These are phyloP conservation scores for Diplodia sapinea DNA, from an alignment of 2,329 filamentous ascomycete genomes.

Conservation along the genomic window DNA sequence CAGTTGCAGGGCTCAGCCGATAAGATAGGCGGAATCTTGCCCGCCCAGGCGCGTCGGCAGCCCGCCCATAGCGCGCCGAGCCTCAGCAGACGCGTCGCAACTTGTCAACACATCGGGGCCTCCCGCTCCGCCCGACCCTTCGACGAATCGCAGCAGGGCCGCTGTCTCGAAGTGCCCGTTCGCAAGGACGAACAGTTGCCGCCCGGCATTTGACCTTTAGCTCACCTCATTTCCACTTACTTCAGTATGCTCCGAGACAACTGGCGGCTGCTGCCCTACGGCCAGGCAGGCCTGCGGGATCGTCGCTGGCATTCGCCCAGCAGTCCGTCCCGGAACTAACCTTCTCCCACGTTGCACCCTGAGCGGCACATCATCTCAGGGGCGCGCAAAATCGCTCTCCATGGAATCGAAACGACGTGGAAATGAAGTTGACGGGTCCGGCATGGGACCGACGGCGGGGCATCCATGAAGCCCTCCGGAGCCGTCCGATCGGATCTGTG, in stretches of 20 bases:
- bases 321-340: constrained; percentile 13
- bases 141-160: constrained; percentile 12
- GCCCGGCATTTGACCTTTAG: constrained; percentile 11
- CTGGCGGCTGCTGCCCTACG: neutral
- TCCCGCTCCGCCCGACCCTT: too few species aligned
- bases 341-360: constrained; percentile 21
- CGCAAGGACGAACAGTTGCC: neutral
- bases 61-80: constrained; percentile 17
- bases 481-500: constrained; percentile 26
- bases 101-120: neutral
- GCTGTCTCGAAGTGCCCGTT: neutral
- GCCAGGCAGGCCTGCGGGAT: constrained; percentile 6
- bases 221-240: constrained; percentile 12
- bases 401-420: constrained; percentile 15
- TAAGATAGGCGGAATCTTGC: constrained; percentile 28
- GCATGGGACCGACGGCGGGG: constrained; percentile 2
- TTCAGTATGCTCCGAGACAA: neutral
- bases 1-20: constrained; percentile 1
- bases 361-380: neutral
- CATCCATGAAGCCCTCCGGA: constrained; percentile 5
- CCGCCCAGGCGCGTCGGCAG: constrained; percentile 18
- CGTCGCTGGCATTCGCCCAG: constrained; percentile 14
- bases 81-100: constrained; percentile 9
- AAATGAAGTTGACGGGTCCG: constrained; percentile 13
- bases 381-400: neutral